Percentiles rank a stretch among this genome's conserved stretches.
These are phyloP conservation scores for Penicillium turbatum DNA, from an alignment of 495 filamentous ascomycete species.

Conservation along the genomic window DNA sequence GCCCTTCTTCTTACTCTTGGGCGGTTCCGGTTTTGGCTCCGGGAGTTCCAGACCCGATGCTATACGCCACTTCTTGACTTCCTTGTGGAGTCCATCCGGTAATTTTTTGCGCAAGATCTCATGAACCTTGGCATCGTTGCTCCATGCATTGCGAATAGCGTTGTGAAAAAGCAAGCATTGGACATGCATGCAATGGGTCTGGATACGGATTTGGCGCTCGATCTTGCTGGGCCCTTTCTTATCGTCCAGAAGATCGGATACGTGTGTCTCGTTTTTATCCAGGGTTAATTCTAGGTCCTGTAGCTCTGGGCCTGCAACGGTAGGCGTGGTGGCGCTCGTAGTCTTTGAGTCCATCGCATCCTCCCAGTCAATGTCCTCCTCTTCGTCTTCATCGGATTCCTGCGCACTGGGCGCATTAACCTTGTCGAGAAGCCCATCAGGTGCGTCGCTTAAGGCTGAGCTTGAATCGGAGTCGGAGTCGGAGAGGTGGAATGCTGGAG, in stretches of 20 bases:
- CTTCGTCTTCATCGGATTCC: conserved; percentile 36
- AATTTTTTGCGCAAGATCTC: conserved; percentile 70
- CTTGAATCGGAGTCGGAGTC: conserved; percentile 50
- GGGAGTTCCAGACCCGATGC: conserved; percentile 57
- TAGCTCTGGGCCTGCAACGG: conserved; percentile 29
- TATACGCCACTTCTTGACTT: conserved; percentile 69
- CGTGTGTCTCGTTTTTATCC: conserved; percentile 51
- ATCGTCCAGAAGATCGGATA: conserved; percentile 56
- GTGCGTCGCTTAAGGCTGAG: conserved; percentile 61
- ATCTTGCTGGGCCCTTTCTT: conserved; percentile 86
- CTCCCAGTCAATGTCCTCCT: conserved; percentile 77
- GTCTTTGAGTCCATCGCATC: conserved; percentile 60
- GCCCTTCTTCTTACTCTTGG: conserved; percentile 40
- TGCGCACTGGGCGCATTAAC: conserved; percentile 8
- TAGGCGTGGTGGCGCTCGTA: conserved; percentile 26
- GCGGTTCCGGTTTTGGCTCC: conserved; percentile 30
- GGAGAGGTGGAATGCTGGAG: conserved; percentile 6
- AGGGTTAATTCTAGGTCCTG: conserved; percentile 74
- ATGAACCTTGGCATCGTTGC: conserved; percentile 74
- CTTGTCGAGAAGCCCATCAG: conserved; percentile 16
- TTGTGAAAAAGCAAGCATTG: conserved; percentile 87
- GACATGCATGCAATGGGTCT: conserved; percentile 86
- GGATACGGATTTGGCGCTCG: conserved; percentile 68
- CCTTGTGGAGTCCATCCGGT: conserved; percentile 59
- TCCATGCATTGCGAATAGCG: conserved; percentile 78